These are phyloP conservation scores for Apiospora hydei DNA, from an alignment of 2,329 filamentous ascomycete genomes.

Conservation along the genomic window DNA sequence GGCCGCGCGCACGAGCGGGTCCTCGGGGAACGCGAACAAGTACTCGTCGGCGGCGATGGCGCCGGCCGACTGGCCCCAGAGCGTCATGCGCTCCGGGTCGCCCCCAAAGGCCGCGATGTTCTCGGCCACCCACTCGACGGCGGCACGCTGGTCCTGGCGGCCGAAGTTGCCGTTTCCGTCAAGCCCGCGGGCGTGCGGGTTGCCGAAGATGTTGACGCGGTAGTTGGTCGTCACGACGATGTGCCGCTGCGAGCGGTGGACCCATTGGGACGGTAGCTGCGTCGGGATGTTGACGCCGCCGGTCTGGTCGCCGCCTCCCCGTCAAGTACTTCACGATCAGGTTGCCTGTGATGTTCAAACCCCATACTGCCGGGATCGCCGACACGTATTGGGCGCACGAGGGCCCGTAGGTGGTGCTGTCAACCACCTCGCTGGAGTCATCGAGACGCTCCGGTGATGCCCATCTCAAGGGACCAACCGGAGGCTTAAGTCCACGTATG, in stretches of 20 bases:
- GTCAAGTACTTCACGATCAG: conserved; percentile 41
- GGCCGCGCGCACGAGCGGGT: conserved; percentile 52
- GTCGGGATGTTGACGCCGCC: conserved; percentile 49
- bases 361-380: conserved; percentile 39
- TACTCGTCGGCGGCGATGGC: conserved; percentile 49
- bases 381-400: conserved; percentile 46
- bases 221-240: conserved; percentile 52
- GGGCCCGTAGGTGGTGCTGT: conserved; percentile 28
- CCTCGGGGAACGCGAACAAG: conserved; percentile 52
- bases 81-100: conserved; percentile 49
- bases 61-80: conserved; percentile 57
- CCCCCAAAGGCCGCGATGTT: conserved; percentile 59
- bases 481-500: conserved; percentile 36
- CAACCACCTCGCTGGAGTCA: conserved; percentile 31
- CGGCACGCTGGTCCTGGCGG: conserved; percentile 56
- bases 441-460: conserved; percentile 35
- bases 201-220: conserved; percentile 46
- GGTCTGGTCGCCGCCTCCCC: conserved; percentile 37
- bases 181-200: conserved; percentile 40
- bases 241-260: conserved; percentile 33
- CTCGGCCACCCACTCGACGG: conserved; percentile 56
- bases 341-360: conserved; percentile 39
- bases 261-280: conserved; percentile 48
- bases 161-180: conserved; percentile 50
- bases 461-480: conserved; percentile 32